Conservation (phyloP, 192 early-diverging fungal species). For the Linnemannia elongata region DNA sequence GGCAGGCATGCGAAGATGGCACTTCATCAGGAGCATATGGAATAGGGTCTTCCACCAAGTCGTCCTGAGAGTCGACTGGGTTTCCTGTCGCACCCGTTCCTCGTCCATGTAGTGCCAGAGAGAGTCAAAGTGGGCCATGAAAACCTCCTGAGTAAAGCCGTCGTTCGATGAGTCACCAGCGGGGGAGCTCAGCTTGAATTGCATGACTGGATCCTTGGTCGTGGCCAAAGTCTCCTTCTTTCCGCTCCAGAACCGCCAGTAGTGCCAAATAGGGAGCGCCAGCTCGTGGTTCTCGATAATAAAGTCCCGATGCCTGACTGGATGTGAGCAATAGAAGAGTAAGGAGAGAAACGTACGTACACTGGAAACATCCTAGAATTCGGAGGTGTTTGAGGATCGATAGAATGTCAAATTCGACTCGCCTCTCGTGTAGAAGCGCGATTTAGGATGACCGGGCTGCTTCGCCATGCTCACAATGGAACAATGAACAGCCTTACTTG, state of each 20-base stretch:
- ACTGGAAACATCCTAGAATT: too few relatives aligned
- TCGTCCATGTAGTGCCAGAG: slow-evolving; percentile 32
- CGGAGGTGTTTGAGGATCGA: too few relatives aligned
- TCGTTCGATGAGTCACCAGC: slow-evolving; percentile 13
- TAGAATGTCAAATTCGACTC: too few relatives aligned
- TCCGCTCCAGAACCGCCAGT: too few relatives aligned
- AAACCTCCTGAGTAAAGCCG: slow-evolving; percentile 13
- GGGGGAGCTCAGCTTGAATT: slow-evolving; percentile 7
- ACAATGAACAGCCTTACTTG: too few relatives aligned
- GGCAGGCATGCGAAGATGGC: background rate
- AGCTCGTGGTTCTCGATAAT: too few relatives aligned
- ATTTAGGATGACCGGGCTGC: too few relatives aligned
- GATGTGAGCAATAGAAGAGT: too few relatives aligned
- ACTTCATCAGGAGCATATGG: background rate
- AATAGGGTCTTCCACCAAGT: background rate
- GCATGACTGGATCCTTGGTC: slow-evolving; percentile 26
- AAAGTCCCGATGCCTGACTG: too few relatives aligned
- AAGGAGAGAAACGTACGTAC: too few relatives aligned
- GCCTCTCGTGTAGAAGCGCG: too few relatives aligned
- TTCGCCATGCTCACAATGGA: background rate
- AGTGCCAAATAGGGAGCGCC: too few relatives aligned
- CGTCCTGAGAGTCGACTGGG: background rate
- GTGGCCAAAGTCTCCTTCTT: background rate
- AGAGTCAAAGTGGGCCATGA: slow-evolving; percentile 33
- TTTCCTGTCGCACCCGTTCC: background rate